Base-by-base conservation (phyloP, 2,329 filamentous ascomycete species). In the Arachnopeziza araneosa region DNA sequence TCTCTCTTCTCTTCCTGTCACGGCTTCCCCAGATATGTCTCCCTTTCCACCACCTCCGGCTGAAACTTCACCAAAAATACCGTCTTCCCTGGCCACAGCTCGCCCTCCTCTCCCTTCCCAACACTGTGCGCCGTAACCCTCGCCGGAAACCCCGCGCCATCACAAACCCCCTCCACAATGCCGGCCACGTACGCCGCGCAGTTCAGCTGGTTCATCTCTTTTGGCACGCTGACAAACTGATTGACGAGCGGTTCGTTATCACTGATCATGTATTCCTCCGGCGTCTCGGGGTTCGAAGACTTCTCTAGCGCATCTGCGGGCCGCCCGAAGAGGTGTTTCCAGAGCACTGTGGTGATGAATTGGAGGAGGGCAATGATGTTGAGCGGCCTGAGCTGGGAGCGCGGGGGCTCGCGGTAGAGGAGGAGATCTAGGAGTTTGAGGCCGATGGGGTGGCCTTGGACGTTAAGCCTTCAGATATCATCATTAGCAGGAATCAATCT, bases 221-320 rank as follows among this genome's bases (percentile, higher is more conserved):
- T 89, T 19, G 95, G 95, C 57, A 98, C 89, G 69, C 87, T 91
- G 72, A 99, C 89, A 77, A 95, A 98, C 64, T 89, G 88, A 76
- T 97, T 98, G 49, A 98, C 93, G 55, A 98, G 81, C 23, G 95
- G 95, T 74, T 98, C 95, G 76, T 99, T 98, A 77, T 99, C 95
- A 69, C 93, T 91, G 69, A 99, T 95, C 93, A 99, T 98, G 80
- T 98, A 99, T 79, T 98, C 93, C 68, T 95, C 91, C 9, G 91
- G 88, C 56, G 92, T 93, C 57, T 87, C 84, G 9, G 90, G 87
- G 70, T 90, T 88, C 57, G 86, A 86, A 61, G 87, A 91, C 77
- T 95, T 93, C 78, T 99, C 95, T 60, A 99, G 86, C 21, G 91
- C 89, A 77, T 98, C 93, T 26, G 95, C 95, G 59, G 93, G 88